These are phyloP conservation scores for Euphorbia pulcherrima DNA, from an alignment of 345 rosid species.

Conservation along the genomic window DNA sequence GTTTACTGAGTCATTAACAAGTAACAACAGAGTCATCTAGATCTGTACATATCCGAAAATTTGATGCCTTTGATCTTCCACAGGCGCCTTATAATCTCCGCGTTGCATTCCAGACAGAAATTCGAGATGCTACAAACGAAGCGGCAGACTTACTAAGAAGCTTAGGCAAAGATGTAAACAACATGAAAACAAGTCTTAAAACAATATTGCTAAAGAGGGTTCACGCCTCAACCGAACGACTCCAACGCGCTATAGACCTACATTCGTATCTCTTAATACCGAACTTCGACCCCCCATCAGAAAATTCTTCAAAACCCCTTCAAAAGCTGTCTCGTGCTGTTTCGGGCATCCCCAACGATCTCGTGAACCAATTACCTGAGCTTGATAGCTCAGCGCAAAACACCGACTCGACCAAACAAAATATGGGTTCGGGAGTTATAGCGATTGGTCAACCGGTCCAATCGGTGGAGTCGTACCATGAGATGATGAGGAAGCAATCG, in stretches of 20 bases:
- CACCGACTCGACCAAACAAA: background rate
- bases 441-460: slow-evolving; percentile 22
- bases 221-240: slow-evolving; percentile 46
- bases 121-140: slow-evolving; percentile 42
- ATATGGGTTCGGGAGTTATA: background rate
- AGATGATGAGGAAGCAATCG: slow-evolving; percentile 53
- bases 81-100: slow-evolving; percentile 59
- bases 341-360: slow-evolving; percentile 18
- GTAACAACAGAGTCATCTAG: too few species aligned
- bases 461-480: slow-evolving; percentile 41
- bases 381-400: slow-evolving; percentile 15
- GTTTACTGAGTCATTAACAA: background rate
- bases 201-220: slow-evolving; percentile 37
- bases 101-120: slow-evolving; percentile 42
- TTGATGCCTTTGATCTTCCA: slow-evolving; percentile 9
- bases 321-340: slow-evolving; percentile 19
- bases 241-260: slow-evolving; percentile 45
- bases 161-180: slow-evolving; percentile 46
- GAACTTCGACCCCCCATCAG: slow-evolving; percentile 24
- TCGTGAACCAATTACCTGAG: slow-evolving; percentile 9
- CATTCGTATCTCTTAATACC: slow-evolving; percentile 49
- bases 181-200: slow-evolving; percentile 41
- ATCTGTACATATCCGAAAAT: too few species aligned
- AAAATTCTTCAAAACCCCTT: slow-evolving; percentile 28
- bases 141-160: slow-evolving; percentile 53